A percentile compares a stretch with the other conserved stretches of the same genome.
Conservation (phyloP, 2,329 filamentous ascomycete genomes). For the Sporothrix dimorphospora region DNA sequence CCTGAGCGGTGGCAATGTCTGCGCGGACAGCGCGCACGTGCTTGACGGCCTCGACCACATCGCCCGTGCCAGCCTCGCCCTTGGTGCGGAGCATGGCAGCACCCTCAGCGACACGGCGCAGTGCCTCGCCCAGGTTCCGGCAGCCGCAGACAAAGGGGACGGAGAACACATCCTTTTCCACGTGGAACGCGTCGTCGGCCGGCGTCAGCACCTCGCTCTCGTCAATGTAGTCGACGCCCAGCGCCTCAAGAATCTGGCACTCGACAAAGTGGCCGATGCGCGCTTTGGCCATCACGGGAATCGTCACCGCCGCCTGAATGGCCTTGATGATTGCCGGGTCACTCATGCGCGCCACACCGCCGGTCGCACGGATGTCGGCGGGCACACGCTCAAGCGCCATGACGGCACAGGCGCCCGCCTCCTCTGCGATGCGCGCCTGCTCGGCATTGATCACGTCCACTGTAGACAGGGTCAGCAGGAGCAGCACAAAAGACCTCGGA, state of each 20-base stretch:
- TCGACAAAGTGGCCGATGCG: constrained; percentile 98
- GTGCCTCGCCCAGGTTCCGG: constrained; percentile 89
- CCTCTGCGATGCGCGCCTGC: constrained; percentile 95
- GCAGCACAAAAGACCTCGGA: not conserved
- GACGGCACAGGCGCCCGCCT: constrained; percentile 92
- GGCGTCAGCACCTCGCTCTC: constrained; percentile 97
- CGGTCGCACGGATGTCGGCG: constrained; percentile 89
- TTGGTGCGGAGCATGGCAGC: constrained; percentile 99
- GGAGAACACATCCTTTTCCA: constrained; percentile 81
- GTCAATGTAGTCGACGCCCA: constrained; percentile 97
- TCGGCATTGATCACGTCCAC: constrained; percentile 94
- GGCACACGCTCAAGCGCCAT: constrained; percentile 98
- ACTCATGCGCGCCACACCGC: constrained; percentile 95
- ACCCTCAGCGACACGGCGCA: constrained; percentile 87
- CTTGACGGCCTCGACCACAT: constrained; percentile 93
- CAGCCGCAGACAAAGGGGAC: constrained; percentile 96
- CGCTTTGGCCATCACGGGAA: constrained; percentile 99
- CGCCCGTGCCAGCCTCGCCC: constrained; percentile 95
- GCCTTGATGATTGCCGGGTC: constrained; percentile 93
- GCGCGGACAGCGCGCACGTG: constrained; percentile 91
- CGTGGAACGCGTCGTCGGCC: constrained; percentile 87
- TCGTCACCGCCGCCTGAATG: constrained; percentile 93
- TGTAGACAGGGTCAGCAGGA: not conserved
- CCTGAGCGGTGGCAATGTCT: constrained; percentile 79
- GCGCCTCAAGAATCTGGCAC: constrained; percentile 94